Base-by-base conservation (phyloP, 805 yeast species). In the Blastobotrys robertii region DNA sequence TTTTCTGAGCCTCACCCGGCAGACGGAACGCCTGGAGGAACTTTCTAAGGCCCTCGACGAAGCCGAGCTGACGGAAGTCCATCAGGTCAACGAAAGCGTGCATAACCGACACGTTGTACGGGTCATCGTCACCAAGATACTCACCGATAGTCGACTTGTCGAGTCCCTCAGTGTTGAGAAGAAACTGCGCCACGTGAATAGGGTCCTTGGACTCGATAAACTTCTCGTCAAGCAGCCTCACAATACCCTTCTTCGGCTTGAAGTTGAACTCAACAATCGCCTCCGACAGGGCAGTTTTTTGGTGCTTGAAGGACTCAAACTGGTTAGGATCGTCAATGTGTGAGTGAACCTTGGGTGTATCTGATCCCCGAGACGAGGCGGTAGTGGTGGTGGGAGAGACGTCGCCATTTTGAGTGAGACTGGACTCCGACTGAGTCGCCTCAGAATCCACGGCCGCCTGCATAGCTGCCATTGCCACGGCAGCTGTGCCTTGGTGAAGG, bases 1-100 rank as follows among this genome's bases (percentile, higher is more conserved):
- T 90, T 57, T 92, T 90, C 65, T 92, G 99, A 4, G 96, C 88
- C 65, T 92, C 99, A 40, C 99, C 99, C 2, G 99, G 98, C 46
- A 92, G 72, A 60, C 98, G 73, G 66, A 92, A 94, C 38, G 77
- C 72, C 57, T 94, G 98, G 46, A 92, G 70, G 56, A 86, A 86
- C 11, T 66, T 68, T 51, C 98, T 74, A 67, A 92, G 68, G 0
- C 97, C 94, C 52, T 81, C 94, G 11, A 88, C 87, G 57, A 92
- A 87, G 1, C 77, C 67, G 50, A 72, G 59, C 30, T 71, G 70
- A 4, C 72, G 65, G 60, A 92, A 90, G 44, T 87, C 84, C 79
- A 92, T 80, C 49, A 72, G 66, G 57, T 88, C 95, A 25, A 90
- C 94, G 66, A 92, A 92, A 4, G 86, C 82, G 62, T 88, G 96